Evolutionary conservation across 2,329 filamentous ascomycete species (phyloP).

Genomic region (Paracorniculantispora psalliotae): DNA sequence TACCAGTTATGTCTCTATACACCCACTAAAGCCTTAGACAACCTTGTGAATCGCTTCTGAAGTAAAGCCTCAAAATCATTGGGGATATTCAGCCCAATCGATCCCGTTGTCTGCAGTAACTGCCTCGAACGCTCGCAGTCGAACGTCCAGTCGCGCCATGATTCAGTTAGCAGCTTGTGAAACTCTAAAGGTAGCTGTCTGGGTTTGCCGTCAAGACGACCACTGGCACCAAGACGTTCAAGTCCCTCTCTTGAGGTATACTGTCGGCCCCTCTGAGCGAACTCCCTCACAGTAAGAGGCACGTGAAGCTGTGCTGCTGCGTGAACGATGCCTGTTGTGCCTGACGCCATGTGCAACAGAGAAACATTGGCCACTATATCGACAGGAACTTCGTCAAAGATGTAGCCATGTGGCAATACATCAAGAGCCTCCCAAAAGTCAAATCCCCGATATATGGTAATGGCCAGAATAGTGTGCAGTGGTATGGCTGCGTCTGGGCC

Average conservation of each 20-base stretch:
- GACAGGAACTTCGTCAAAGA: constrained; percentile 3
- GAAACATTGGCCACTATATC: not conserved
- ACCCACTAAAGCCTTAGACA: not conserved
- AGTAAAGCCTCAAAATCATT: not conserved
- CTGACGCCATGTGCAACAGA: not conserved
- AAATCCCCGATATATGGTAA: not conserved
- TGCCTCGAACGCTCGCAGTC: not conserved
- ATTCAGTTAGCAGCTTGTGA: not conserved
- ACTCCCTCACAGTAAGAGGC: not conserved
- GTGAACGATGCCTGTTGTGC: constrained; percentile 5
- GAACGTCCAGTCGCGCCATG: constrained; percentile 7
- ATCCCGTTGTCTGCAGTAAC: not conserved
- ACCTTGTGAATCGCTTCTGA: not conserved
- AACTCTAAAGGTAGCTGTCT: constrained; percentile 2
- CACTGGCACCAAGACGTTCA: not conserved
- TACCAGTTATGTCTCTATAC: not conserved
- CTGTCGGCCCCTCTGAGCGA: not conserved
- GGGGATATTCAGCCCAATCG: not conserved
- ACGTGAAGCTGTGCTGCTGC: not conserved
- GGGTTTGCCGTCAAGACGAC: not conserved
- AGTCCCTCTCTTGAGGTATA: not conserved
- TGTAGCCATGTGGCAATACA: not conserved
- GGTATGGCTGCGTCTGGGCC: constrained; percentile 2
- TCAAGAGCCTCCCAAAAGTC: not conserved
- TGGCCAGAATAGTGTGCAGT: constrained; percentile 1